Evolutionary conservation across 495 filamentous ascomycete genomes (phyloP).

Genomic region (Annulohypoxylon stygium): DNA sequence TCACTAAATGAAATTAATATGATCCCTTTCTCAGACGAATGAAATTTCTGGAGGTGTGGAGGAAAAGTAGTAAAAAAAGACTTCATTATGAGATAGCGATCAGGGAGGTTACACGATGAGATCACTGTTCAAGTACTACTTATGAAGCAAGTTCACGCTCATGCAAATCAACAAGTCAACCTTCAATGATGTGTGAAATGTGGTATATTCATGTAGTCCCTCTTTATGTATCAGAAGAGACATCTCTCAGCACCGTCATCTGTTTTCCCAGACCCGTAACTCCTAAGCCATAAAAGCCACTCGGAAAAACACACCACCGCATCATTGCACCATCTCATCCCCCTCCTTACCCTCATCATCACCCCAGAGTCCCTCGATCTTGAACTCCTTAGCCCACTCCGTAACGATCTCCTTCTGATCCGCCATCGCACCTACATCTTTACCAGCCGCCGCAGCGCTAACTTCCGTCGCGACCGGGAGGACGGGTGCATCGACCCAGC

Average conservation of each 20-base stretch:
- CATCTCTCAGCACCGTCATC: no score
- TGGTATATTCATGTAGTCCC: conserved; percentile 14
- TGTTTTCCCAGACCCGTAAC: conserved; percentile 23
- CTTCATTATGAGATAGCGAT: no score
- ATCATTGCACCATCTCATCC: conserved; percentile 53
- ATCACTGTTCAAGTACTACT: background rate
- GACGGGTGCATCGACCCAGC: conserved; percentile 84
- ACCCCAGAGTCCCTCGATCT: conserved; percentile 93
- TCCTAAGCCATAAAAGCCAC: conserved; percentile 6
- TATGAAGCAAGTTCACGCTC: background rate
- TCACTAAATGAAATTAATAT: no score
- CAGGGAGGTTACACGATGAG: background rate
- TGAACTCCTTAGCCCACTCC: conserved; percentile 96
- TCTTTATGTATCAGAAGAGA: background rate
- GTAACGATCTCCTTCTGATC: conserved; percentile 90
- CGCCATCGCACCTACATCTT: conserved; percentile 54
- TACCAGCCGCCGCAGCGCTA: conserved; percentile 52
- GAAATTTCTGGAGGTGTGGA: no score
- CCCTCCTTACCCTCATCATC: conserved; percentile 56
- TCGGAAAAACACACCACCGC: background rate
- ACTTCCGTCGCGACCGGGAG: conserved; percentile 64
- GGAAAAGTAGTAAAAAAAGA: no score
- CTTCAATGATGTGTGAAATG: background rate
- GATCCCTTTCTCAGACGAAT: no score
- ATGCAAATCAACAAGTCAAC: background rate